phyloP scores from a whole-genome alignment of 257 asterid genomes.

The Lycium barbarum region DNA sequence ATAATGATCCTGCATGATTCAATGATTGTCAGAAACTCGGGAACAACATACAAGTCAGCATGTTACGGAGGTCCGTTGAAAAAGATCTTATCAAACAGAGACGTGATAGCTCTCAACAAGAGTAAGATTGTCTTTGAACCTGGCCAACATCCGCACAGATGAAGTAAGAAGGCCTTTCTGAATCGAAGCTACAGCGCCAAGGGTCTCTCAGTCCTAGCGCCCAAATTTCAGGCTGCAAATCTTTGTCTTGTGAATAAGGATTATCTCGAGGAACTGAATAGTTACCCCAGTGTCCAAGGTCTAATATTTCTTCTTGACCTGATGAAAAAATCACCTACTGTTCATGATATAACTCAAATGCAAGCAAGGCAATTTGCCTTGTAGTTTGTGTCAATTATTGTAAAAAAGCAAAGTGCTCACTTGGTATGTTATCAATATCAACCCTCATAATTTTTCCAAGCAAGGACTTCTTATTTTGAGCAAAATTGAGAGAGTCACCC shows the following conservation, averaged over 20 bases:
- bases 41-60: not conserved
- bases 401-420: slow-evolving; percentile 47
- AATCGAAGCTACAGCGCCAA: slow-evolving; percentile 95
- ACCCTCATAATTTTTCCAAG: slow-evolving; percentile 90
- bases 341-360: not conserved
- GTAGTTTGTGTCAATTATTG: slow-evolving; percentile 8
- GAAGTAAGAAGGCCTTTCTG: slow-evolving; percentile 89
- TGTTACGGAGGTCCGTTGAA: not conserved
- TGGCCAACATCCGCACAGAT: slow-evolving; percentile 82
- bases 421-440: slow-evolving; percentile 74
- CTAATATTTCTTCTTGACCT: slow-evolving; percentile 65
- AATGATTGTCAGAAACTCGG: not conserved
- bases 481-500: slow-evolving; percentile 78
- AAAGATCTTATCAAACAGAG: not conserved
- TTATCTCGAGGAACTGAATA: slow-evolving; percentile 78
- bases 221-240: slow-evolving; percentile 76
- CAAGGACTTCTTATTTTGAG: slow-evolving; percentile 86
- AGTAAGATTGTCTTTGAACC: slow-evolving; percentile 44
- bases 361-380: slow-evolving; percentile 7
- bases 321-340: not conserved
- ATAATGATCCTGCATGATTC: slow-evolving; percentile 62
- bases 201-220: slow-evolving; percentile 86
- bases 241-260: slow-evolving; percentile 66
- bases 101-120: not conserved
- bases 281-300: slow-evolving; percentile 81